Evolutionary conservation across 2,329 filamentous ascomycete species (phyloP), one percentile per base, ranked within the genome.

Genomic region (Trichoderma harzianum): DNA sequence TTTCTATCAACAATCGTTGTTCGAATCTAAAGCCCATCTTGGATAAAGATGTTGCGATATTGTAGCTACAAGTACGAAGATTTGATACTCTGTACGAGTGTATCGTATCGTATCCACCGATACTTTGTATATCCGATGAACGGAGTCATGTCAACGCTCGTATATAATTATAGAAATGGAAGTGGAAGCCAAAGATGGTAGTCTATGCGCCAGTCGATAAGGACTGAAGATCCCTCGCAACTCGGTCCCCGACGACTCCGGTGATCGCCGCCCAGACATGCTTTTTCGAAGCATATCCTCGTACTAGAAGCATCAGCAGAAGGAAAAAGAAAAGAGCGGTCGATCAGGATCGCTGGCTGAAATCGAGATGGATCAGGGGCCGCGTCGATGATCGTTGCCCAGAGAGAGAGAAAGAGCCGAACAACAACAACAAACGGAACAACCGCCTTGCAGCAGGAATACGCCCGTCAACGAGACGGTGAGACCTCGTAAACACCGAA

Each of bases 331-430:
- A 58, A 64, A 66, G 34, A 58, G 51, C 51, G 62, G 69, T 60
- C 61, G 69, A 66, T 71, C 61, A 71, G 62, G 69, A 71, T 71
- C 69, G 30, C 47, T 57, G 30, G 11, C 3, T 53, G 36, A n/a
- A 70, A 70, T 70, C 67, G 43, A 55, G 67, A 69, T 69, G 57
- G 30, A 70, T 70, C 67, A 70, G 43, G 67, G 67, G 67, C 53
- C 43, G 67, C 21, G 66, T 39, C 30, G 58, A 18, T 18, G 67
- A 70, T 70, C 67, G 39, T 55, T 30, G 47, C 67, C 57, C 67
- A 63, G 62, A 51, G n/a, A 24, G 36, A 43, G 36, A 43, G 16
- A n/a, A n/a, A n/a, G 6, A 24, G 47, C 24, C n/a, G 39, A 58
- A 30, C 34, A 16, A 43, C 39, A 43, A 43, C 39, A 43, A 43